Base-by-base conservation (phyloP, 2,329 filamentous ascomycete species). In the Stachybotrys chartarum region DNA sequence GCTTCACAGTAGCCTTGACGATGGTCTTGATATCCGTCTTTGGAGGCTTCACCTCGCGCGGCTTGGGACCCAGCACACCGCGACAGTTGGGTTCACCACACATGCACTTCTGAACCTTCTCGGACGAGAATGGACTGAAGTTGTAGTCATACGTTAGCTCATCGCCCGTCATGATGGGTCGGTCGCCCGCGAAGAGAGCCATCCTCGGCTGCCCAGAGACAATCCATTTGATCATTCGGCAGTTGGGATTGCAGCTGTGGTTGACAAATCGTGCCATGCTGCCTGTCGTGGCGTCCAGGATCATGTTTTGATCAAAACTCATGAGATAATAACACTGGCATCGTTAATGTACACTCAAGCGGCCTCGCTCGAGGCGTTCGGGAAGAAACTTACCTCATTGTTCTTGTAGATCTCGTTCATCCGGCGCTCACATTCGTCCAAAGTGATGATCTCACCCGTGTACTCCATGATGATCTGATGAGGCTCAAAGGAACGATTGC, bases 401-500 rank as follows among this genome's bases (percentile, higher is more conserved):
- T 96, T 83, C 71, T 94, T 95, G 76, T 99, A 99, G 57, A 88
- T 82, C 59, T 93, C 88, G 57, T 89, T 91, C 92, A 97, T 97
- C 55, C 94, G 86, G 50, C 88, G 83, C 68, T 97, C 91, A 66
- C 92, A 96, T 70, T 99, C 94, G 32, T 87, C 86, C 67, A 96
- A 91, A 0, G 91, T 97, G 66, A 99, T 96, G 63, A 99, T 97
- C 72, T 99, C 94, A 46, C 94, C 94, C 0, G 92, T 93, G 68
- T 99, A 99, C 68, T 99, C 94, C 75, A 97, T 93, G 67, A 99
- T 97, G 68, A 99, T 96, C 74, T 97, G 91, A 65, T 93, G 86
- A 1, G 92, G 84, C 56, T 86, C 79, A 69, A 97, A 99, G 58
- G 85, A 87, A 50, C 94, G 85, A 72, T 93, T 96, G 68, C 89